Percentiles rank a stretch among this genome's conserved stretches.
These are phyloP conservation scores for Chytridium lagenaria DNA, from an alignment of 371 early-diverging fungal species.

Conservation along the genomic window DNA sequence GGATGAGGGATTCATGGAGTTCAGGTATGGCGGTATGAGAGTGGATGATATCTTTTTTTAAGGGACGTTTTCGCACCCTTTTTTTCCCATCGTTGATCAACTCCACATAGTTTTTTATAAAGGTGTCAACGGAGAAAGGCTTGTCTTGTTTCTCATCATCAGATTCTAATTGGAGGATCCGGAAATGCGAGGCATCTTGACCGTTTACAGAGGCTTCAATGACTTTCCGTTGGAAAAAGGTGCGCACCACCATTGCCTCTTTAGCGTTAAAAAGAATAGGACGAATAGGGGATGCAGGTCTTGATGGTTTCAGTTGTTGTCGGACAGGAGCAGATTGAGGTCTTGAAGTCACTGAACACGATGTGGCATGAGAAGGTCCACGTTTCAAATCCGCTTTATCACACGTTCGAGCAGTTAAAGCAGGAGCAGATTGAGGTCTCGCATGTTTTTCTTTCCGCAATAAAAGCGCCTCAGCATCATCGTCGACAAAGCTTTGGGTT, in stretches of 20 bases:
- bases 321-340: not conserved
- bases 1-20: not conserved
- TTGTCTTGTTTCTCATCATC: constrained; percentile 8
- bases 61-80: not conserved
- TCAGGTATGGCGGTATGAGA: not conserved
- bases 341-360: not conserved
- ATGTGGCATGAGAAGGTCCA: not conserved
- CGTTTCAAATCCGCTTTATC: not conserved
- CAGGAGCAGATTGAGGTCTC: constrained; percentile 13
- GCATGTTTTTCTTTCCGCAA: not conserved
- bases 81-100: not conserved
- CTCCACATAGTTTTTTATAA: constrained; percentile 29
- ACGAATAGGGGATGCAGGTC: not conserved
- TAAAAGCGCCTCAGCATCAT: not conserved
- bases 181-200: not conserved
- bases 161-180: not conserved
- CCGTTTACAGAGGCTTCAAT: not conserved
- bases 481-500: not conserved
- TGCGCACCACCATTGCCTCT: constrained; percentile 13
- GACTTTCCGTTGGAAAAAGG: constrained; percentile 11
- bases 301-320: not conserved
- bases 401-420: not conserved
- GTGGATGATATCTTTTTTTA: not conserved
- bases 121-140: constrained; percentile 32
- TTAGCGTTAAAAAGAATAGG: not conserved